Evolutionary conservation across 176 grass and related monocot species (phyloP), one percentile per base, ranked within the genome.

Genomic region (Avena sativa): DNA sequence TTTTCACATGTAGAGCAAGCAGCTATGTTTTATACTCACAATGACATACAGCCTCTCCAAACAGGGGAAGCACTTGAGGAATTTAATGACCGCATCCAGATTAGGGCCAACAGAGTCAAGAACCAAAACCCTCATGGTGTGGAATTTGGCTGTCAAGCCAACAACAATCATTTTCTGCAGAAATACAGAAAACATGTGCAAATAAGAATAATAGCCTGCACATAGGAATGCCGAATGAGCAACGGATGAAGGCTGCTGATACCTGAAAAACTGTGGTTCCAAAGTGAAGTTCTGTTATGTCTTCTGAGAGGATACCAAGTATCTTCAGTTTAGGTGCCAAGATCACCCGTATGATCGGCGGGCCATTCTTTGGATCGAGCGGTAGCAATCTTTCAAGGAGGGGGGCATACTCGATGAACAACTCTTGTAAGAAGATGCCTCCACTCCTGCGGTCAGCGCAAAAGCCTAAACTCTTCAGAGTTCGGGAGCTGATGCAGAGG

Each of bases 21-120:
- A 57, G 55, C 55, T 57, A 19, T 57, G 55, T 57, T 57, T 57
- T 57, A 57, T 57, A 57, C 55, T 57, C 6, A 57, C 55, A 57
- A 57, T 57, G 55, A 57, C 55, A 57, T 57, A 57, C 17, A 57
- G 55, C 55, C 55, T 57, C 55, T 57, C 17, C 55, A 57, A 57
- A 57, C 14, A 19, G 55, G 55, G 55, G 55, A 73, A 83, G 59
- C 38, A 84, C 19, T 14, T 32, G 21, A 84, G 9, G 38, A 61
- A 61, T 40, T 46, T 49, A 1, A 34, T 12, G 9, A 78, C 53
- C 0, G 58, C 21, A 49, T 32, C 69, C 11, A 23, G 46, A 74
- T 74, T 26, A 50, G 71, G 71, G 46, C 46, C 71, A 74, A 1
- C n/a, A 49, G 71, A 28, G 5, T 49, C 12, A 20, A 58, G 28